phyloP scores from a whole-genome alignment of 768 basidiomycete genomes.

The Mycena chlorophos region DNA sequence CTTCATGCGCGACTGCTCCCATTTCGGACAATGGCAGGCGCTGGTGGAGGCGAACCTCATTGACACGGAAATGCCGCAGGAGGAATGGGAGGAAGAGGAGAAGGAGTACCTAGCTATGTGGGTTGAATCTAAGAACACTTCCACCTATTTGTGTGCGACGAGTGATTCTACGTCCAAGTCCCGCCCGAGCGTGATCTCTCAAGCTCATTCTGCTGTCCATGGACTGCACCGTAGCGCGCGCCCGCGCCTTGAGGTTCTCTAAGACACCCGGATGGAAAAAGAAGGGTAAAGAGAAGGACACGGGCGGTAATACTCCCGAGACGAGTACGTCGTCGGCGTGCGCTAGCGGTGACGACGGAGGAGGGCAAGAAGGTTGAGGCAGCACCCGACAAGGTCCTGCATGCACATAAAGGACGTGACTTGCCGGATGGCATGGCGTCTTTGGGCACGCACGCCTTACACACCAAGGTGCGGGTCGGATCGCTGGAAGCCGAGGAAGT shows the following conservation, averaged over 20 bases:
- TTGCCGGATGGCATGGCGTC: background rate
- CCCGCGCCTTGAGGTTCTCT: background rate
- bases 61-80: background rate
- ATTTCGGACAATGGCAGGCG: background rate
- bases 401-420: background rate
- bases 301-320: background rate
- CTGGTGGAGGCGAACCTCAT: background rate
- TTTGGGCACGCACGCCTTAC: background rate
- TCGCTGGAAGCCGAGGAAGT: background rate
- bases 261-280: background rate
- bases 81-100: background rate
- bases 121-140: background rate
- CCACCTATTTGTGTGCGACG: too few relatives aligned
- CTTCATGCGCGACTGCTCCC: constrained; percentile 2
- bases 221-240: background rate
- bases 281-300: background rate
- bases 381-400: background rate
- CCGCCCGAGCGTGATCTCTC: too few relatives aligned
- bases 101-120: background rate
- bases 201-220: background rate
- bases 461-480: background rate
- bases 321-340: background rate
- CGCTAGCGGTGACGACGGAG: background rate
- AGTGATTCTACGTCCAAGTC: too few relatives aligned
- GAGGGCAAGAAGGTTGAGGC: background rate